Evolutionary conservation across 768 basidiomycete species (phyloP).

Genomic region (Termitomyces sp.): DNA sequence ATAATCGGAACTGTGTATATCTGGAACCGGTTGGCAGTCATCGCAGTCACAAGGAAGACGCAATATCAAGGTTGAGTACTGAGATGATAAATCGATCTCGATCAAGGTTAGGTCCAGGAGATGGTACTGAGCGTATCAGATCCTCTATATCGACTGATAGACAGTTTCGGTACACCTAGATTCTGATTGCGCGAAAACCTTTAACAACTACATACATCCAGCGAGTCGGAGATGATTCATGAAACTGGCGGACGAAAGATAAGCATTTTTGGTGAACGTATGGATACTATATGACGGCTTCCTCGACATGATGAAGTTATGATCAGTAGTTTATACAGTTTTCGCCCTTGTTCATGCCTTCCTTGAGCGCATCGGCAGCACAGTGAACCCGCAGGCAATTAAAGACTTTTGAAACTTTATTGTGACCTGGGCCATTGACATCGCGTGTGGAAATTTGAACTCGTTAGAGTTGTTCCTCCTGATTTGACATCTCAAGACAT

Average conservation of each 20-base stretch:
- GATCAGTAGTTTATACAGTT: too few relatives aligned
- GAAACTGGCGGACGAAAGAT: too few relatives aligned
- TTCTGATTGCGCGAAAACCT: too few relatives aligned
- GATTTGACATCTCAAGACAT: neutral
- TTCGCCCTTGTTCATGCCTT: too few relatives aligned
- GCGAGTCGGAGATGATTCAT: neutral
- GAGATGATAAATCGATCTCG: too few relatives aligned
- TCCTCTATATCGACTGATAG: neutral
- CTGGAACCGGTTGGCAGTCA: slow-evolving; percentile 1
- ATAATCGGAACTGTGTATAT: slow-evolving; percentile 12
- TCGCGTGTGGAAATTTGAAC: neutral
- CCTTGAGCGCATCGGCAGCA: too few relatives aligned
- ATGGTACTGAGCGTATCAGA: neutral
- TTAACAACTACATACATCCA: too few relatives aligned
- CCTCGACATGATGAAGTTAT: neutral
- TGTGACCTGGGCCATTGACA: neutral
- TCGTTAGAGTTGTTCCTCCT: neutral
- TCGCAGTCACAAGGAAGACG: neutral
- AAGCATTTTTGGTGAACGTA: neutral
- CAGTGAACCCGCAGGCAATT: too few relatives aligned
- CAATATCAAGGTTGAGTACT: neutral
- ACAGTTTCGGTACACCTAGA: neutral
- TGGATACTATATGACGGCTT: neutral
- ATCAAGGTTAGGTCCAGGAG: neutral
- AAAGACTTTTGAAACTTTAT: too few relatives aligned